phyloP scores from a whole-genome alignment of 768 basidiomycete species.

The Boletales sp. region DNA sequence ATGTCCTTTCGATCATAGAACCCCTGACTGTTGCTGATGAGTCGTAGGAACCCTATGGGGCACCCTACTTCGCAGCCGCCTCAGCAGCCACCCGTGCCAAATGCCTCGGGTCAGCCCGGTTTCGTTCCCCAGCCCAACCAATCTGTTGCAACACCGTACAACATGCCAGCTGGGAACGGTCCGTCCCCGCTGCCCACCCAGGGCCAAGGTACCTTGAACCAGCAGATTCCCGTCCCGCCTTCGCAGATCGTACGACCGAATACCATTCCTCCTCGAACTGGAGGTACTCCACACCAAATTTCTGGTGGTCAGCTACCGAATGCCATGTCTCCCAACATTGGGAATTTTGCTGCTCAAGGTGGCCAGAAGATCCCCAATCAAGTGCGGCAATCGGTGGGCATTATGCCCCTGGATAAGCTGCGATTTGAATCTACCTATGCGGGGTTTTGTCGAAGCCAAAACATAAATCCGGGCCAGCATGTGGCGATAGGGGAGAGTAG shows the following conservation, averaged over 20 bases:
- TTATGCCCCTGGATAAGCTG: slow-evolving; percentile 44
- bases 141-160: slow-evolving; percentile 13
- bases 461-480: slow-evolving; percentile 37
- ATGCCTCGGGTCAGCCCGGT: slow-evolving; percentile 18
- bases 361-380: slow-evolving; percentile 23
- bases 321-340: slow-evolving; percentile 33
- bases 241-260: slow-evolving; percentile 28
- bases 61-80: slow-evolving; percentile 18
- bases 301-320: slow-evolving; percentile 26
- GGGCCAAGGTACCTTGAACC: slow-evolving; percentile 13
- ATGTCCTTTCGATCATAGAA: slow-evolving; percentile 10
- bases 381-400: slow-evolving; percentile 5
- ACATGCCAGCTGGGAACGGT: slow-evolving; percentile 13
- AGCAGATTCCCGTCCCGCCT: slow-evolving; percentile 32
- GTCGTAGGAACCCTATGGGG: slow-evolving; percentile 16
- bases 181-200: slow-evolving; percentile 22
- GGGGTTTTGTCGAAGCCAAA: slow-evolving; percentile 42
- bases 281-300: slow-evolving; percentile 37
- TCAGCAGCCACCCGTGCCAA: slow-evolving; percentile 12
- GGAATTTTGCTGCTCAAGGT: slow-evolving; percentile 19
- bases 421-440: slow-evolving; percentile 53
- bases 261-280: slow-evolving; percentile 36
- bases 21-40: slow-evolving; percentile 4
- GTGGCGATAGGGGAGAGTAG: slow-evolving; percentile 50
- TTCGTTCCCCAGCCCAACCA: slow-evolving; percentile 18